phyloP scores from a whole-genome alignment of 2,329 filamentous ascomycete genomes.

The Aspergillus vadensis region DNA sequence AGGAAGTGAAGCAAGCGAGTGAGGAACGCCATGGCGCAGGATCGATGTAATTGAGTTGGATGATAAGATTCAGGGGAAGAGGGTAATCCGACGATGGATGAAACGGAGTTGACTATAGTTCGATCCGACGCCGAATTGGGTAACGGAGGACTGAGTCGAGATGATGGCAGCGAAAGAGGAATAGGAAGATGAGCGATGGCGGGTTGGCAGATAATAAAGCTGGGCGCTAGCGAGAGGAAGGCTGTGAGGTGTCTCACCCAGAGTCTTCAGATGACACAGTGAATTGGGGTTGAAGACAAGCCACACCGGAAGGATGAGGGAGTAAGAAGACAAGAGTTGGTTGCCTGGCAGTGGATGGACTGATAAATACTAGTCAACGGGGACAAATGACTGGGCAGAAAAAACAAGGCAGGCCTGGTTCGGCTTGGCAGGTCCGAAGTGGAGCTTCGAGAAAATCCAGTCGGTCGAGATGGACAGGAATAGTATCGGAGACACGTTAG shows the following conservation, averaged over 20 bases:
- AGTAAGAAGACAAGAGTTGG: too few species aligned
- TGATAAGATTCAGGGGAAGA: not conserved
- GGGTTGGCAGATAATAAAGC: not conserved
- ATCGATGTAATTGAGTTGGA: not conserved
- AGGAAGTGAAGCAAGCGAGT: slow-evolving; percentile 28
- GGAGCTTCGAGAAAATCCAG: not conserved
- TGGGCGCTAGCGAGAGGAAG: not conserved
- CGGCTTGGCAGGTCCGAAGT: slow-evolving; percentile 5
- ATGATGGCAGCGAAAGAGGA: not conserved
- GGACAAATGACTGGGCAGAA: not conserved
- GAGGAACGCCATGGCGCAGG: slow-evolving; percentile 16
- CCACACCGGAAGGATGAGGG: too few species aligned
- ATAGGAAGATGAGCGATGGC: not conserved
- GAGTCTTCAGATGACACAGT: too few species aligned
- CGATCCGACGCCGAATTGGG: not conserved
- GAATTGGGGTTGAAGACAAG: too few species aligned
- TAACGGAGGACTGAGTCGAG: not conserved
- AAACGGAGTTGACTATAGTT: not conserved
- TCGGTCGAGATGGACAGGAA: not conserved
- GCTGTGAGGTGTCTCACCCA: too few species aligned
- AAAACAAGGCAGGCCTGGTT: slow-evolving; percentile 2
- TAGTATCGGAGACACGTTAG: not conserved
- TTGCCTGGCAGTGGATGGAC: not conserved
- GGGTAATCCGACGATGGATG: not conserved
- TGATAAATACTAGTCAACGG: not conserved